A percentile compares a stretch with the other conserved stretches of the same genome.
Evolutionary conservation across 2,329 filamentous ascomycete genomes (phyloP).

Genomic region (Fusarium xyrophilum): DNA sequence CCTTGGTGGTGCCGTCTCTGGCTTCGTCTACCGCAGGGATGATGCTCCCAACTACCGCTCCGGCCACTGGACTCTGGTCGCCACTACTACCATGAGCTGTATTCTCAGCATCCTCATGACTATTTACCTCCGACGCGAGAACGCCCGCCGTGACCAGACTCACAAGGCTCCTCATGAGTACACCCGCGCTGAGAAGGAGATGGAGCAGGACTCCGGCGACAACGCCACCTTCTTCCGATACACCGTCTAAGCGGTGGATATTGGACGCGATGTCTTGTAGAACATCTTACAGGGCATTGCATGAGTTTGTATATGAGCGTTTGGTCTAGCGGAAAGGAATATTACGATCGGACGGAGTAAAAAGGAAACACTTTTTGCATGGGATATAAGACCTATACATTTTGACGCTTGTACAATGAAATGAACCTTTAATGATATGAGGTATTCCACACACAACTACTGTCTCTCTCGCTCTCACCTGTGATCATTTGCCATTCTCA

Average conservation of each 20-base stretch:
- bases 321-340: conserved; percentile 19
- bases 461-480: neutral
- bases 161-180: conserved; percentile 58
- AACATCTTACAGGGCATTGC: conserved; percentile 37
- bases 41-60: conserved; percentile 63
- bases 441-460: conserved; percentile 2
- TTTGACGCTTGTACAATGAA: conserved; percentile 24
- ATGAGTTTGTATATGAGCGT: conserved; percentile 33
- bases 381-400: conserved; percentile 22
- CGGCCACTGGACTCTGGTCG: conserved; percentile 66
- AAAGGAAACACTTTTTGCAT: conserved; percentile 6
- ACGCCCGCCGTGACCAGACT: conserved; percentile 58
- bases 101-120: conserved; percentile 63
- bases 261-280: conserved; percentile 24
- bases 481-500: neutral
- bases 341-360: conserved; percentile 14
- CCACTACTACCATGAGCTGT: conserved; percentile 61
- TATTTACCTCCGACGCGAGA: conserved; percentile 63
- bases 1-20: conserved; percentile 46
- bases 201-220: conserved; percentile 63
- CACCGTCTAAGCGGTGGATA: conserved; percentile 50
- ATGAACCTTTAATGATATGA: conserved; percentile 21
- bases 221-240: conserved; percentile 63
- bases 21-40: conserved; percentile 45
- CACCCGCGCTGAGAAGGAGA: conserved; percentile 59